phyloP scores from a whole-genome alignment of 371 early-diverging fungal species.

The Mucor irregularis region DNA sequence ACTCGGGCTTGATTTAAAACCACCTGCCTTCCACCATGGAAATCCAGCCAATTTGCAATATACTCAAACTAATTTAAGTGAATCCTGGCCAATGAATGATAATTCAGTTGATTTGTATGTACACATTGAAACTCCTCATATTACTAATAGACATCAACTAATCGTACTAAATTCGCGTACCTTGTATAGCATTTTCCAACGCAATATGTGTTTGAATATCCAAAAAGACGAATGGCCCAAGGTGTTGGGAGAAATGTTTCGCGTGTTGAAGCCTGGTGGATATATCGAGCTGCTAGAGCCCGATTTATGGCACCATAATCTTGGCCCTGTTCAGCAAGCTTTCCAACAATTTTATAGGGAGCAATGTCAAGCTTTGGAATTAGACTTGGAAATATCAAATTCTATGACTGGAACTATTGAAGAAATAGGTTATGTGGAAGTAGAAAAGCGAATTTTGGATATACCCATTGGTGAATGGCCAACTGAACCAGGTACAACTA shows the following conservation, averaged over 20 bases:
- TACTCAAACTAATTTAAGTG: conserved; percentile 30
- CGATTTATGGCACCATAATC: conserved; percentile 41
- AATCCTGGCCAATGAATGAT: conserved; percentile 39
- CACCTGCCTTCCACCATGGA: conserved; percentile 37
- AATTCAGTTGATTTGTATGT: conserved; percentile 41
- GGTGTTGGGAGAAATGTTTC: conserved; percentile 39
- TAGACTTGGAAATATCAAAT: conserved; percentile 27
- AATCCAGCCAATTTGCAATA: conserved; percentile 37
- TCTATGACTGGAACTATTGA: conserved; percentile 16
- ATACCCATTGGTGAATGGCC: conserved; percentile 55
- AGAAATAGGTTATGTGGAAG: conserved; percentile 24
- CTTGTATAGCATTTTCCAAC: conserved; percentile 41
- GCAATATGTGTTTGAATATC: conserved; percentile 37
- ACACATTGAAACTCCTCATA: background rate
- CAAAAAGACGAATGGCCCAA: conserved; percentile 35
- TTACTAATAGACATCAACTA: background rate
- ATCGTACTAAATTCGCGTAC: too few relatives aligned
- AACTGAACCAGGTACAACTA: conserved; percentile 32
- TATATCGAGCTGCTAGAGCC: conserved; percentile 41
- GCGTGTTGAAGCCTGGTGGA: conserved; percentile 47
- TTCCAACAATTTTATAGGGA: conserved; percentile 37
- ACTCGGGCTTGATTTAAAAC: conserved; percentile 54
- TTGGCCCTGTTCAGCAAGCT: conserved; percentile 50
- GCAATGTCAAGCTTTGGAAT: conserved; percentile 28
- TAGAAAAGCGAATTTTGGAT: conserved; percentile 35